Evolutionary conservation across 2,329 filamentous ascomycete genomes (phyloP), one percentile per base, ranked within the genome.

Genomic region (Aureobasidium namibiae): DNA sequence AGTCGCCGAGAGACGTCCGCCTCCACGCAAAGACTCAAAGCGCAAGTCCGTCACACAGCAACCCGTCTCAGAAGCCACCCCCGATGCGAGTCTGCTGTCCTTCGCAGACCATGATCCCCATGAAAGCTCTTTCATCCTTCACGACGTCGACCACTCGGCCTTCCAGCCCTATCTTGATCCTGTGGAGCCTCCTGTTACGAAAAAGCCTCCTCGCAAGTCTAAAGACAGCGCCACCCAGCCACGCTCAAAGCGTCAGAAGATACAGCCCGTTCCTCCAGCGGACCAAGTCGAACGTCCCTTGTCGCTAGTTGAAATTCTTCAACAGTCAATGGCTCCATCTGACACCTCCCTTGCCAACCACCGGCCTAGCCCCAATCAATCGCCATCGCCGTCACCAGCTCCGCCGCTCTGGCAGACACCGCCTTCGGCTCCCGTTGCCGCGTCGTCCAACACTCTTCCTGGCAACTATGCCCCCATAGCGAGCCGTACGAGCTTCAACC

Each of bases 1-100:
- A 18, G 75, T 76, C 52, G 76, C 76, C 46, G 74, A 75, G 62
- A 68, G 75, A 23, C 74, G 73, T 24, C 70, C 73, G 2, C 69
- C 71, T 11, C 70, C 74, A 13, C 70, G 74, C 42, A 61, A 61
- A 21, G 50, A 57, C 39, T 50, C 59, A 24, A 57, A 45, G 34
- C 34, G 52, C 26, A 56, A 44, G n/a, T 44, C 50, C 10, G 26
- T 23, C 14, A 45, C 42, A 8, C 38, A 46, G 1, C 50, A 57
- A 18, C 42, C 57, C n/a, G 34, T 23, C 14, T 23, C 42, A 6
- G 44, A 41, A 6, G 34, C 52, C 29, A 39, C 41, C 2, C 41
- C 54, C 13, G 54, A 39, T 29, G 16, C 36, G 14, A 34, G 31
- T 13, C 14, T 44, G 44, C 39, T 46, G 18, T 41, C 46, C n/a